A percentile compares a stretch with the other conserved stretches of the same genome.
Evolutionary conservation across 2,329 filamentous ascomycete species (phyloP).

Genomic region (Blastomyces silverae): DNA sequence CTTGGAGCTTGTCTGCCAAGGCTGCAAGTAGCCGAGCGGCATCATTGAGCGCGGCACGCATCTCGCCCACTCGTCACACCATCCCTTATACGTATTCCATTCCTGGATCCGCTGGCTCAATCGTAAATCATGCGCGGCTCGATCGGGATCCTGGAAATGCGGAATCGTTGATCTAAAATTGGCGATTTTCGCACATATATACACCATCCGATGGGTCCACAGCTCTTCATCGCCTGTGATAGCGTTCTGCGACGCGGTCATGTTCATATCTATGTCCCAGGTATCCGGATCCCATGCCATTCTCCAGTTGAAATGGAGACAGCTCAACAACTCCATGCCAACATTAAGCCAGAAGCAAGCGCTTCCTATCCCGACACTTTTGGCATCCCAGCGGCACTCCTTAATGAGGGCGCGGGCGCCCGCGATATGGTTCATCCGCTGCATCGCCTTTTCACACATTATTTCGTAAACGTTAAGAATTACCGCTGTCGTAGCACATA

Average conservation of each 20-base stretch:
- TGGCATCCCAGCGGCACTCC: constrained; percentile 82
- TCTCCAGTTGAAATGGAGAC: constrained; percentile 78
- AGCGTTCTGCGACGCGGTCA: constrained; percentile 50
- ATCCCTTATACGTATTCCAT: constrained; percentile 71
- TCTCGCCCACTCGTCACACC: constrained; percentile 76
- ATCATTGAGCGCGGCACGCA: constrained; percentile 79
- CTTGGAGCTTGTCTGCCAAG: constrained; percentile 59
- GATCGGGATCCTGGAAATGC: constrained; percentile 54
- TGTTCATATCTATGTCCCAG: constrained; percentile 79
- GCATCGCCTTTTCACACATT: constrained; percentile 72
- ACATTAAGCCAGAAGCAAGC: constrained; percentile 95
- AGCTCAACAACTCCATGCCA: constrained; percentile 81
- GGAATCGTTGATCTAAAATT: constrained; percentile 72
- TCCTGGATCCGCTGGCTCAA: constrained; percentile 61
- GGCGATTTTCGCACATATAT: constrained; percentile 76
- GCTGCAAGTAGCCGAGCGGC: constrained; percentile 68
- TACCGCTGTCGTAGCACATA: constrained; percentile 81
- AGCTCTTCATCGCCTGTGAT: constrained; percentile 62
- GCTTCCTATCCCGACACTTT: constrained; percentile 67
- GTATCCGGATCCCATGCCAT: constrained; percentile 83
- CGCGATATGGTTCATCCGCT: constrained; percentile 83
- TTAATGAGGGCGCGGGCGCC: constrained; percentile 79
- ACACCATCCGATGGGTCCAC: constrained; percentile 85
- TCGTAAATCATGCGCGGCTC: constrained; percentile 52
- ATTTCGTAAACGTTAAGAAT: constrained; percentile 89